Conservation (phyloP, 2,329 filamentous ascomycete species). For the Simplicillium aogashimaense region DNA sequence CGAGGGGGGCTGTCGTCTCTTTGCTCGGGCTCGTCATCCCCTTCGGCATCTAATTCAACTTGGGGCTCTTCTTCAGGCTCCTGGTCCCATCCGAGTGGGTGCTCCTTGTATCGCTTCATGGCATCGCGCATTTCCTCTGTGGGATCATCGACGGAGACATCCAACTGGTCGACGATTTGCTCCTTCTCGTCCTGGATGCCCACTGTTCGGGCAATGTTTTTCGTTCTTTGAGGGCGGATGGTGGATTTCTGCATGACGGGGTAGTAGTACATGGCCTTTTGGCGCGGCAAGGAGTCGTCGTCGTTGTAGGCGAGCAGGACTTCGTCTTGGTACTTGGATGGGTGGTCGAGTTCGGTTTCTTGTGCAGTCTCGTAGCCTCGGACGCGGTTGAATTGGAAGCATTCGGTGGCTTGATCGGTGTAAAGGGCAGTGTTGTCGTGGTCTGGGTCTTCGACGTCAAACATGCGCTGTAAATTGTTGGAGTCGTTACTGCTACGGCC, state of each 20-base stretch:
- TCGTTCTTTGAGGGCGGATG: slow-evolving; percentile 52
- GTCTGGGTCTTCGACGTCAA: slow-evolving; percentile 46
- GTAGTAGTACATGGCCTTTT: slow-evolving; percentile 57
- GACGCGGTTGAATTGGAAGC: slow-evolving; percentile 52
- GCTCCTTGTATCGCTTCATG: slow-evolving; percentile 40
- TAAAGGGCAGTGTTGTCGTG: slow-evolving; percentile 45
- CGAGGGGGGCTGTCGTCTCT: slow-evolving; percentile 9
- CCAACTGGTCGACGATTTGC: slow-evolving; percentile 44
- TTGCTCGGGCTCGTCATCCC: no score
- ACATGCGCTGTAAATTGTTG: slow-evolving; percentile 48
- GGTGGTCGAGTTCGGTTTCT: slow-evolving; percentile 44
- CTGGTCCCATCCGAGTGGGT: slow-evolving; percentile 39
- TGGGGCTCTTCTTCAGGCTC: slow-evolving; percentile 24
- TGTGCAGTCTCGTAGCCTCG: slow-evolving; percentile 55
- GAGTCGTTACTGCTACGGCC: slow-evolving; percentile 36
- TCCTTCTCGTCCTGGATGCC: slow-evolving; percentile 38
- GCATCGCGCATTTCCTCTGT: slow-evolving; percentile 40
- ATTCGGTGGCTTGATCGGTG: slow-evolving; percentile 37
- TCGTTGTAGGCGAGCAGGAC: slow-evolving; percentile 50
- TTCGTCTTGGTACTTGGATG: slow-evolving; percentile 55
- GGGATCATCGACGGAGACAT: slow-evolving; percentile 45
- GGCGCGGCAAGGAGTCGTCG: slow-evolving; percentile 35
- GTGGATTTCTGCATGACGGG: slow-evolving; percentile 55
- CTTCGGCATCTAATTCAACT: slow-evolving; percentile 13
- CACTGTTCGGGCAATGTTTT: slow-evolving; percentile 48